Conservation (phyloP, 1,284 basidiomycete genomes). For the Anthracocystis panici-leucophaei region DNA sequence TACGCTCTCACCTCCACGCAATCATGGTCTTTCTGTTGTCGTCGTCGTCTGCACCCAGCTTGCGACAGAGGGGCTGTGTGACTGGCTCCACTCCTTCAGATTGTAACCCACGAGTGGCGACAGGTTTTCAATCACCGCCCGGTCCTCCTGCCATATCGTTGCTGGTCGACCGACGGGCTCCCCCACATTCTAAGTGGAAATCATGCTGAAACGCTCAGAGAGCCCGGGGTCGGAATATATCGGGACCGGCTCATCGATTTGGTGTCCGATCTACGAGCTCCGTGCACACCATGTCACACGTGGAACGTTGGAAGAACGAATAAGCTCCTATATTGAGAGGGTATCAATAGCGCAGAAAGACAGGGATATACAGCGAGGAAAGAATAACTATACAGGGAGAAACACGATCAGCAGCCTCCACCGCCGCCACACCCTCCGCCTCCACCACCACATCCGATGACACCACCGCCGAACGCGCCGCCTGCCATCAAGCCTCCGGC, state of each 20-base stretch:
- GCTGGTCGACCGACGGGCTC: too few species aligned
- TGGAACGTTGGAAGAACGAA: too few species aligned
- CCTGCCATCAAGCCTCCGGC: constrained; percentile 17
- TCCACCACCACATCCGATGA: constrained; percentile 16
- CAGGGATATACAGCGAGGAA: not conserved
- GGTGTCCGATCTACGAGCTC: not conserved
- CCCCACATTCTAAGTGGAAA: not conserved
- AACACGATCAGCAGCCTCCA: constrained; percentile 2
- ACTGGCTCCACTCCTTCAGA: not conserved
- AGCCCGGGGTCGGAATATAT: not conserved
- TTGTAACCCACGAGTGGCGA: not conserved
- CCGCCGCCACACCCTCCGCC: constrained; percentile 18
- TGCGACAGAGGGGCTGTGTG: not conserved
- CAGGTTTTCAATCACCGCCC: not conserved
- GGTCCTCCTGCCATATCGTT: not conserved
- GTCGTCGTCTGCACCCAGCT: too few species aligned
- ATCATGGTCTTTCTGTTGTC: too few species aligned
- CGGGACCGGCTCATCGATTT: not conserved
- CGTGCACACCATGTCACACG: constrained; percentile 1
- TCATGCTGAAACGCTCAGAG: not conserved
- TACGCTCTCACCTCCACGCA: too few species aligned
- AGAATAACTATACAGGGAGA: not conserved
- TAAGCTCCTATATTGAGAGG: too few species aligned
- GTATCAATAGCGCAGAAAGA: too few species aligned
- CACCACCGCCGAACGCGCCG: constrained; percentile 5